Evolutionary conservation across 2,329 filamentous ascomycete species (phyloP), one percentile per base, ranked within the genome.

Genomic region (Septoria petroselini): DNA sequence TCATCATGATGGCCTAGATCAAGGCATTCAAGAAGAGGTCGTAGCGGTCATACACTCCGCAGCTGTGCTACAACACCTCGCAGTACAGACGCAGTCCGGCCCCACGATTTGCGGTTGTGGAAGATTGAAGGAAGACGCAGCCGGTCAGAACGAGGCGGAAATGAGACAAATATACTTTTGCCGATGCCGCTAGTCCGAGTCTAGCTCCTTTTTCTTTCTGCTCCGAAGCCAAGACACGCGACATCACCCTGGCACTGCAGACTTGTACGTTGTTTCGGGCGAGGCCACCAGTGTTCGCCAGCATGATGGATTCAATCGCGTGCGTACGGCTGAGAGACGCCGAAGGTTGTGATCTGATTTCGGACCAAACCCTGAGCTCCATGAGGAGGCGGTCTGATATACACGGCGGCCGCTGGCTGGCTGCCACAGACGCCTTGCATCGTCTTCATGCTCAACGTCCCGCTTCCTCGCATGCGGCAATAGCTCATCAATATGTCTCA

Each of bases 401-500:
- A 57, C 54, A 52, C 48, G 41, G 41, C 52, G 27, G 40, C 48
- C 39, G 47, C 38, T 37, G 49, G 41, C 44, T 40, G 19, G 40
- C 41, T 30, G 38, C 34, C 29, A 29, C 29, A 30, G 14, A 38
- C 47, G 44, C 50, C 50, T 52, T 43, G 41, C 43, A 29, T 48
- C 15, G 31, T 30, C 50, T 49, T 40, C 38, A 52, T 52, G 41
- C 41, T 48, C 18, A 21, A 34, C 17, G 39, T 27, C 17, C 25
- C 41, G 25, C 19, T 44, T 31, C 38, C 23, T 37, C 34, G 11
- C 38, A 46, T 30, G 42, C 34, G 42, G 30, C 39, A 35, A 37
- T 34, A 23, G 39, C 29, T 51, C 43, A 48, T 48, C 52, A 52
- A 41, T 47, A 65, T 65, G 62, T 53, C 62, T 23, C 56, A 62